Evolutionary conservation across 257 asterid species (phyloP), one percentile per base, ranked within the genome.

Genomic region (Gynochthodes officinalis): DNA sequence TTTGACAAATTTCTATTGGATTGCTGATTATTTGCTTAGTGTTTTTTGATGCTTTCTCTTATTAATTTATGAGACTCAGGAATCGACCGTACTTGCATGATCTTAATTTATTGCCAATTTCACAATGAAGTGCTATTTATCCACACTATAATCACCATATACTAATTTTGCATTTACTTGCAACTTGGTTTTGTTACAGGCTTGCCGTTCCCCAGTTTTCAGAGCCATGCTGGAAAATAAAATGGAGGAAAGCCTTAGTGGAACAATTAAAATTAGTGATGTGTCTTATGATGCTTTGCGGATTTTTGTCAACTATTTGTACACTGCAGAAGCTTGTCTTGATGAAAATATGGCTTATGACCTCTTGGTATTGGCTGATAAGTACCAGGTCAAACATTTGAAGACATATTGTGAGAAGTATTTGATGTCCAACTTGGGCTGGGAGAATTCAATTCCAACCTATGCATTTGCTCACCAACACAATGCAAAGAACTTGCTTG

Each of bases 201-300:
- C 93, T 11, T 83, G 92, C 67, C 89, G 97, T 30, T 89, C 96
- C 70, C 97, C 96, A 0, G 96, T 91, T 18, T 91, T 92, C 78
- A 84, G 87, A 73, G 97, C 97, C 42, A 92, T 92, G 97, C 88
- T 92, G 21, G 95, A 88, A 60, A 92, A 84, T 43, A 88, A 84
- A 74, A 92, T 92, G 96, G 95, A 84, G 80, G 97, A 92, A 72
- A 89, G 96, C 76, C 73, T 89, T 0, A 92, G 96, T 37, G 95
- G 96, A 13, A 92, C 95, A 18, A 88, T 92, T 80, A 92, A 86
- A 85, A 90, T 92, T 25, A 50, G 84, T 33, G 97, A 92, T 57
- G 97, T 90, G 33, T 86, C 97, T 0, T 87, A 88, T 52, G 95
- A 88, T 54, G 93, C 90, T 46, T 91, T 92, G 27, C 90, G 89